Base-by-base conservation (phyloP, 2,329 filamentous ascomycete species). In the Apiospora rasikravindrae region DNA sequence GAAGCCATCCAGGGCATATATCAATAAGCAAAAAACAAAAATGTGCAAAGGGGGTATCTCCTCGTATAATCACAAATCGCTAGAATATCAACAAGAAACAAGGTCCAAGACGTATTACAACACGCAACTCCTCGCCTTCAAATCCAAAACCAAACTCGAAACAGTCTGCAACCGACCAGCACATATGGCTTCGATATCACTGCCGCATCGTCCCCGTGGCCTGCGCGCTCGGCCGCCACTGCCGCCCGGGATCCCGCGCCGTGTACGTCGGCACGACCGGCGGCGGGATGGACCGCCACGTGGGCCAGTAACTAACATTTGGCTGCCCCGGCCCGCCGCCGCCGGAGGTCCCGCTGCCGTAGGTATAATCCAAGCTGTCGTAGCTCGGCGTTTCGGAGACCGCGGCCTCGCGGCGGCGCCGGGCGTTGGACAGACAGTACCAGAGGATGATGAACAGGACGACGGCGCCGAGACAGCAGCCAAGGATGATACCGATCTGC, bases 401-500 rank as follows among this genome's bases (percentile, higher is more conserved):
- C 33, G 40, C 33, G 24, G 33, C n/a, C 71, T 73, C n/a, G 71
- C 49, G 61, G 19, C 75, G 77, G 29, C 73, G 73, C 4, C 72
- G 73, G 33, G 57, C 42, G 8, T 29, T 44, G 11, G 76, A 71
- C 37, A 77, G 77, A 67, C 75, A 75, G 33, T 72, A 72, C 75
- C 77, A 79, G 24, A 78, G 57, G 3, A 77, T 11, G 42, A 80
- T 69, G 1, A 71, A 73, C 3, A 80, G 64, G 13, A 79, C 71
- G 4, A 76, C 40, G 11, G 74, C 76, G 6, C 79, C 79, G 10
- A 77, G 24, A 19, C 73, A 71, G 47, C 76, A 77, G 42, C 79
- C 78, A 14, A 79, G 74, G 66, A 80, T 78, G 47, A 80, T 79
- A 14, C 78, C 79, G 47, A 78, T 76, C 57, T 77, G 72, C 13